Evolutionary conservation across 495 filamentous ascomycete species (phyloP), one percentile per base, ranked within the genome.

Genomic region (Gamarada debralockiae): DNA sequence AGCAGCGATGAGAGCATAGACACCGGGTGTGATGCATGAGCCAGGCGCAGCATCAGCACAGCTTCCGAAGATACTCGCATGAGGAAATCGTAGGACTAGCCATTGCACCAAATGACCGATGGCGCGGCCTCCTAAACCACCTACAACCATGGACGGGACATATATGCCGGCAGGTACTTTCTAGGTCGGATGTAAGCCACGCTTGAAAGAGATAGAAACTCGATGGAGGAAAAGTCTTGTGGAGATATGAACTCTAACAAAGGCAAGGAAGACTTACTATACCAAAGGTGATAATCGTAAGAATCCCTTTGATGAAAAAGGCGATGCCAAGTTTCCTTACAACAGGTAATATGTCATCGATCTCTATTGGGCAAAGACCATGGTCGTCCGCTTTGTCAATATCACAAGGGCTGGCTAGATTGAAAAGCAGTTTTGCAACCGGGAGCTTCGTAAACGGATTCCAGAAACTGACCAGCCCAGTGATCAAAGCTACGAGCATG

Each of bases 151-250:
- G 58, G 90, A 95, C 3, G 93, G 93, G 0, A 98, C 92, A 59
- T 97, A 98, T 55, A 98, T 97, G 27, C 93, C 93, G 2, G 91
- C 90, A 9, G 93, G 93, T 2, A 97, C 85, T 69, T 98, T 98
- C 69, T 71, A 39, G 10, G 23, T 21, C 2, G 22, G 14, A 38
- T 27, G 29, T 61, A 52, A 60, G 53, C 36, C 47, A 45, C 6
- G 8, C 0, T 34, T 12, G 7, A 56, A 14, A 40, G 21, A 39
- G 20, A 23, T 12, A 20, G 6, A 31, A 41, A 29, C 10, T 31
- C 14, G 2, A 37, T 14, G 8, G 22, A 31, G 20, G 3, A 9
- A 12, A n/a, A 34, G 27, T 24, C 18, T 2, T 20, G 14, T 34
- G 29, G 29, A 34, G 14, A 20, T 17, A n/a, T n/a, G n/a, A n/a